Base-by-base conservation (phyloP, 768 basidiomycete species). In the Nidula microcarpa region DNA sequence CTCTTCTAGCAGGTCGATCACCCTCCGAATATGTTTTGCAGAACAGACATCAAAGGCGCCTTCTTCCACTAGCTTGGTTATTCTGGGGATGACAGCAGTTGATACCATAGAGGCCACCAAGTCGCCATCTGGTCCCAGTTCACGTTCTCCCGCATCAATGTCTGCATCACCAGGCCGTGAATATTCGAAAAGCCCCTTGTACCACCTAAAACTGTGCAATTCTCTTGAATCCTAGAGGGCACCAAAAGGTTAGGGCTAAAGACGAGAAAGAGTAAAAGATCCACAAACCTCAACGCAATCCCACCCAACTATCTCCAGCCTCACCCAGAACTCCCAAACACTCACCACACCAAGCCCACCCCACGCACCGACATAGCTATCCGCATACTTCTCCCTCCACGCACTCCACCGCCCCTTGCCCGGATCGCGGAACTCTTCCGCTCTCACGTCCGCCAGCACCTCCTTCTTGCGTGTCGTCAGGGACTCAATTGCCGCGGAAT, bases 301-400 rank as follows among this genome's bases (percentile, higher is more conserved):
- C 95, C 95, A 97, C 3, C 87, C 89, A 9, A 92, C 70, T 57
- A 86, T 77, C 70, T 98, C 94, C 53, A 93, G 72, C 52, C 93
- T 76, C n/a, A 84, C 84, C 91, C 92, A 95, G 66, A 94, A 96
- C 67, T 94, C 94, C 93, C 94, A 96, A 47, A 91, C 90, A 48
- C 86, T 86, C 1, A 95, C 85, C 43, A 94, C 78, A 0, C 87
- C 92, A 51, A 95, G 73, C 4, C 94, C 91, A 46, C 94, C 94
- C 93, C 91, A 98, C 4, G 95, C 95, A 37, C 89, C 86, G 2
- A 78, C 72, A 69, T 96, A 98, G 54, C 81, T 92, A 56, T 98
- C 94, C 5, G 74, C 75, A 59, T 87, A 93, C 56, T 75, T 78
- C 55, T 80, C 75, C 50, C 93, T 75, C 95, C 95, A 98, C 58